Percentiles rank a stretch among this genome's conserved stretches.
These are phyloP conservation scores for Leccinum subspadiceum DNA, from an alignment of 1,284 basidiomycete genomes.

Conservation along the genomic window DNA sequence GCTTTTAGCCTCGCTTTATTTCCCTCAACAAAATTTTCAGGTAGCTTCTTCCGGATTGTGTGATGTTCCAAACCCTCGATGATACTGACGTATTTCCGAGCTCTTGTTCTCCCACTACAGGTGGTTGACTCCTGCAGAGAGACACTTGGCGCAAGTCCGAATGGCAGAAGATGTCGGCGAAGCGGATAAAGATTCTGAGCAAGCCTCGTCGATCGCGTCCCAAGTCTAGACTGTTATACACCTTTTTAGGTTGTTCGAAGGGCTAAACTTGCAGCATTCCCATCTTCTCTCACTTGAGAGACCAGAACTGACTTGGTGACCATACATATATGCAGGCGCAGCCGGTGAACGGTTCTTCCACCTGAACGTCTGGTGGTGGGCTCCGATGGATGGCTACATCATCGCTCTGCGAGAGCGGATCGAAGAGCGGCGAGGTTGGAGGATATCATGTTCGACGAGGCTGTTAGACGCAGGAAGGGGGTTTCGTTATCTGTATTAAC, in stretches of 20 bases:
- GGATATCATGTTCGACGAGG: not conserved
- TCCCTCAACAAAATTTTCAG: conserved; percentile 24
- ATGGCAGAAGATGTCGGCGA: conserved; percentile 75
- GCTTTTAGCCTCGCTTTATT: not conserved
- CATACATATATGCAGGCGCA: not conserved
- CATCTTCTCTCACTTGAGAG: not conserved
- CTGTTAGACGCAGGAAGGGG: not conserved
- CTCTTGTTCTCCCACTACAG: conserved; percentile 18
- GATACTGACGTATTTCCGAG: not conserved
- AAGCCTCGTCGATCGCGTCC: conserved; percentile 44
- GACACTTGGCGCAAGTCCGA: conserved; percentile 65
- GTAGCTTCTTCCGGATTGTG: conserved; percentile 37
- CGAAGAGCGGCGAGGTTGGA: not conserved
- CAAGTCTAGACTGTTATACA: not conserved
- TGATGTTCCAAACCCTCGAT: conserved; percentile 29
- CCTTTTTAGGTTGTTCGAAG: conserved; percentile 43
- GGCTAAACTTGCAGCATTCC: conserved; percentile 36
- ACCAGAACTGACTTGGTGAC: not conserved
- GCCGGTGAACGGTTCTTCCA: not conserved
- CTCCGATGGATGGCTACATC: no score
- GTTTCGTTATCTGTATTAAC: not conserved
- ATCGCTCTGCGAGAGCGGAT: not conserved
- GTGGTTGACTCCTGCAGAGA: conserved; percentile 59
- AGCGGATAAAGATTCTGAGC: conserved; percentile 55
- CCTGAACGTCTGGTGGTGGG: no score